phyloP scores from a whole-genome alignment of 768 basidiomycete species.

The Obba rivulosa region DNA sequence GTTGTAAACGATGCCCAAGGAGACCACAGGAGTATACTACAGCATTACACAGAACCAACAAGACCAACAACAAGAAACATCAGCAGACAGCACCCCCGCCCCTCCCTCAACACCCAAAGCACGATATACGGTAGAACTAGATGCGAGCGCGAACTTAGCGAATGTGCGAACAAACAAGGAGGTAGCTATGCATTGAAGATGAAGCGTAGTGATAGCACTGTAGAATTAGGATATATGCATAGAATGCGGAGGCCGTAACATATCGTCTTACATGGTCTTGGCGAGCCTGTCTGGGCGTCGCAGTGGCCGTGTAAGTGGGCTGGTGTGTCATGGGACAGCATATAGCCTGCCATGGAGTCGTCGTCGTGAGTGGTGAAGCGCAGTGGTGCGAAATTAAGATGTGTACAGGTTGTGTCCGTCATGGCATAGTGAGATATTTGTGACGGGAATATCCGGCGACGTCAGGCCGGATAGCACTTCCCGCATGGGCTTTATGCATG shows the following conservation, averaged over 20 bases:
- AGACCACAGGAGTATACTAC: too few species aligned
- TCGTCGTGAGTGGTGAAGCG: not conserved
- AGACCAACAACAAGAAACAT: too few species aligned
- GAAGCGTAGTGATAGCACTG: conserved; percentile 6
- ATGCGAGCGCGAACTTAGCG: not conserved
- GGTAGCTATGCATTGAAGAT: not conserved
- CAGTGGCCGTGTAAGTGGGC: not conserved
- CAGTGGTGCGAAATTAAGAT: not conserved
- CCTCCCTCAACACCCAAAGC: too few species aligned
- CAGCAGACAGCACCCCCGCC: too few species aligned
- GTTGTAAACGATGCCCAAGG: too few species aligned
- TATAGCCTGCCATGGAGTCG: not conserved
- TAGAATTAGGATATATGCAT: conserved; percentile 17
- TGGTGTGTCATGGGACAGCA: not conserved
- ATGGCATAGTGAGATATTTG: not conserved
- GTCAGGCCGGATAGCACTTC: too few species aligned
- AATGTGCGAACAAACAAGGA: not conserved
- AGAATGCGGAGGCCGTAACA: conserved; percentile 6
- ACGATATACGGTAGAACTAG: not conserved
- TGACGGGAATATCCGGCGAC: too few species aligned
- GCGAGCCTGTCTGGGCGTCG: not conserved
- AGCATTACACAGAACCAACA: too few species aligned
- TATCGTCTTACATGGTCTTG: conserved; percentile 1
- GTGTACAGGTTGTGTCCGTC: not conserved
- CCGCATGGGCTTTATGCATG: too few species aligned